Percentiles rank a stretch among this genome's conserved stretches.
These are phyloP conservation scores for Aureobasidium leucospermi DNA, from an alignment of 2,329 filamentous ascomycete species.

Conservation along the genomic window DNA sequence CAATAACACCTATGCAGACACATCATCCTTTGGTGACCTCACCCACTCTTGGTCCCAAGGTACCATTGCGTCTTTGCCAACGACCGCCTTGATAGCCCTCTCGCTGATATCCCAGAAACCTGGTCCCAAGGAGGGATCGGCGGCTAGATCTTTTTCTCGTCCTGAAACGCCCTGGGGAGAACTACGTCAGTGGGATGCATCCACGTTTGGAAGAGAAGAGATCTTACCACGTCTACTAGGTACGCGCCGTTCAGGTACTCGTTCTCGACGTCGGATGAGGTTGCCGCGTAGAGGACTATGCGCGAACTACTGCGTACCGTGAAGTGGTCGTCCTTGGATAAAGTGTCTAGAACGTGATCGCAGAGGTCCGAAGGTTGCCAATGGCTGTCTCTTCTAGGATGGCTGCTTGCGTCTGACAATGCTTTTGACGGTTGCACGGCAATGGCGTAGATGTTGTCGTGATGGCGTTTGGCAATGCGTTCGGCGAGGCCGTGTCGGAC, in stretches of 20 bases:
- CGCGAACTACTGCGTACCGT: constrained; percentile 1
- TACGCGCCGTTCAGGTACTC: constrained; percentile 10
- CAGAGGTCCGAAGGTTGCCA: background rate
- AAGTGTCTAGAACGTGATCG: constrained; percentile 4
- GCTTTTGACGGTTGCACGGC: background rate
- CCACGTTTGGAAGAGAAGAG: background rate
- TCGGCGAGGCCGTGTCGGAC: constrained; percentile 6
- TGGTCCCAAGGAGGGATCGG: constrained; percentile 1
- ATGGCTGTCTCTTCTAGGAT: constrained; percentile 1
- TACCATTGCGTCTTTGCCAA: constrained; percentile 8
- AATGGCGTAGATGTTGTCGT: constrained; percentile 8
- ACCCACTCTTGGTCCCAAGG: constrained; percentile 9
- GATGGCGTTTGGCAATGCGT: constrained; percentile 6
- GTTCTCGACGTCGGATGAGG: background rate
- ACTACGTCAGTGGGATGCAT: background rate
- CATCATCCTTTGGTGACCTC: background rate
- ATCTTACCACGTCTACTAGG: constrained; percentile 5
- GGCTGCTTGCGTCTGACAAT: background rate
- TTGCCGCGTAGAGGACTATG: constrained; percentile 1
- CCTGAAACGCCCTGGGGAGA: background rate
- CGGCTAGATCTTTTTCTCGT: constrained; percentile 6
- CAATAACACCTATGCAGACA: background rate
- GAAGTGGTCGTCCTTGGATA: background rate
- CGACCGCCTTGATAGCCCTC: constrained; percentile 7
- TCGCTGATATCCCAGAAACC: constrained; percentile 6